Conservation (phyloP, 2,329 filamentous ascomycete species). For the Rutstroemia sp. region DNA sequence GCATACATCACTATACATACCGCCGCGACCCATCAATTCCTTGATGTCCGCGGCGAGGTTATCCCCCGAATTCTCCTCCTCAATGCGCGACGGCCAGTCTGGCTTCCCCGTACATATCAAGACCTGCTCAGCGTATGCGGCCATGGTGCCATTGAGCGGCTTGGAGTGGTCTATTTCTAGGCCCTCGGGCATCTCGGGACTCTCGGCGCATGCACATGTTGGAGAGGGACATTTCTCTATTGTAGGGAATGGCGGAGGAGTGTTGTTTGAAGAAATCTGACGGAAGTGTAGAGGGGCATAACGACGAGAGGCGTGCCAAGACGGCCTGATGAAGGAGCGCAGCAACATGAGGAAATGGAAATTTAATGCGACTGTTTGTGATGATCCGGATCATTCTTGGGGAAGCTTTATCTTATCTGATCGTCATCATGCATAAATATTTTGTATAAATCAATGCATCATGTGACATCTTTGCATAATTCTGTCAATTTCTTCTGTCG, state of each 20-base stretch:
- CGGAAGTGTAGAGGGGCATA: neutral
- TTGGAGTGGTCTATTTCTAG: slow-evolving; percentile 68
- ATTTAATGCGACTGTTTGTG: neutral
- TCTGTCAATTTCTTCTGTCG: too few species aligned
- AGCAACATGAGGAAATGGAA: neutral
- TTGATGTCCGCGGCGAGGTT: slow-evolving; percentile 68
- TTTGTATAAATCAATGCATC: too few species aligned
- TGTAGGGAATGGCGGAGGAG: slow-evolving; percentile 19
- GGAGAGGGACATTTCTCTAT: slow-evolving; percentile 57
- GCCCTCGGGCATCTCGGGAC: slow-evolving; percentile 54
- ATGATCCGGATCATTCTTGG: too few species aligned
- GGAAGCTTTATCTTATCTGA: neutral
- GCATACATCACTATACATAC: slow-evolving; percentile 59
- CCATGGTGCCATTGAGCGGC: slow-evolving; percentile 68
- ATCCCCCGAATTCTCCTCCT: slow-evolving; percentile 64
- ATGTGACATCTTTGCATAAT: too few species aligned
- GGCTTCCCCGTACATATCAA: slow-evolving; percentile 72
- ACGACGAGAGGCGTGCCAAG: neutral
- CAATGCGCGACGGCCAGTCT: slow-evolving; percentile 80
- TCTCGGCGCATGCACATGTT: slow-evolving; percentile 67
- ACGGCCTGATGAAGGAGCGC: neutral
- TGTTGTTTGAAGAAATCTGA: neutral
- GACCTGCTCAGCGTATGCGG: slow-evolving; percentile 73
- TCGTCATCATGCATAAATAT: neutral
- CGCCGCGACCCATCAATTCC: slow-evolving; percentile 57